phyloP scores from a whole-genome alignment of 192 early-diverging fungal species.

The Entomortierella parvispora region DNA sequence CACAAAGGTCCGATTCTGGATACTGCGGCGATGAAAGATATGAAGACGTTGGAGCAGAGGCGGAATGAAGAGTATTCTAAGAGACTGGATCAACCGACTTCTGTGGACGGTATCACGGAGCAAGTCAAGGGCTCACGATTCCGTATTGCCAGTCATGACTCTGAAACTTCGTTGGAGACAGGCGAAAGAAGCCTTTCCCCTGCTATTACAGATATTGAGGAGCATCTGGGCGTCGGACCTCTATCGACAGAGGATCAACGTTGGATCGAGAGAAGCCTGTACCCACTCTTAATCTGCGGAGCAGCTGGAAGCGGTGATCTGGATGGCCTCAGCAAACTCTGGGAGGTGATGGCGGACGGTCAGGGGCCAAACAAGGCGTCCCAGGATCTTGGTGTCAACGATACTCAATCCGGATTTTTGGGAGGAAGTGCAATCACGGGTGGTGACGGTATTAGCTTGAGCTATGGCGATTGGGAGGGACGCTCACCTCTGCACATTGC shows the following conservation, averaged over 20 bases:
- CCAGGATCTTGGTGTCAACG: slow-evolving; percentile 17
- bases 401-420: slow-evolving; percentile 22
- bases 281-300: slow-evolving; percentile 87
- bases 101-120: too few species aligned
- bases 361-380: slow-evolving; percentile 18
- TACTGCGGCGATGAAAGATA: background rate
- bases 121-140: background rate
- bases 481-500: slow-evolving; percentile 91
- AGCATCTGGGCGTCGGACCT: slow-evolving; percentile 35
- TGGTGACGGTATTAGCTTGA: slow-evolving; percentile 23
- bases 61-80: too few species aligned
- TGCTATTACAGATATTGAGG: background rate
- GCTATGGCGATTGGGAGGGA: slow-evolving; percentile 55
- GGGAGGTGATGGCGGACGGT: slow-evolving; percentile 54
- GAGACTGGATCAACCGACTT: too few species aligned
- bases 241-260: slow-evolving; percentile 64
- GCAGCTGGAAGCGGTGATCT: slow-evolving; percentile 88
- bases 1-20: background rate
- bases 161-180: slow-evolving; percentile 2
- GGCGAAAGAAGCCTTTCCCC: background rate
- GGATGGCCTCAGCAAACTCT: slow-evolving; percentile 76
- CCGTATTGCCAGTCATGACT: slow-evolving; percentile 1
- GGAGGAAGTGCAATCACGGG: slow-evolving; percentile 27
- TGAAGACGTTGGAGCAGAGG: background rate
- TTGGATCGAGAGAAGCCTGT: slow-evolving; percentile 79